phyloP scores from a whole-genome alignment of 768 basidiomycete genomes.

The Pleurotus tuber-regium region DNA sequence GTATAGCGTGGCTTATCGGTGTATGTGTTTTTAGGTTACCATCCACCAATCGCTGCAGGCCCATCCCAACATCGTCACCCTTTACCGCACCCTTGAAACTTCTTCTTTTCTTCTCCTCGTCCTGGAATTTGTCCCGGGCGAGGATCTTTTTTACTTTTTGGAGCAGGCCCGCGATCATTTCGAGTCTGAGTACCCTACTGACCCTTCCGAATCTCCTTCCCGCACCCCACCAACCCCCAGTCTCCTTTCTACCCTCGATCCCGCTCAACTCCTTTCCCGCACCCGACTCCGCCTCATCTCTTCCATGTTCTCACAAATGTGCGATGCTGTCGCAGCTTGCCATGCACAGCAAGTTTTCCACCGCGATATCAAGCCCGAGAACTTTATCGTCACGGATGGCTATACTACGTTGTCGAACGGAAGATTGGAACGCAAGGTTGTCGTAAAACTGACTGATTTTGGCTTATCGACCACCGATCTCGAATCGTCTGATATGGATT shows the following conservation, averaged over 20 bases:
- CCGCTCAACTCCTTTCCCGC: slow-evolving; percentile 77
- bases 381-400: slow-evolving; percentile 93
- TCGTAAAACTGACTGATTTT: slow-evolving; percentile 97
- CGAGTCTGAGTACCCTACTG: slow-evolving; percentile 46
- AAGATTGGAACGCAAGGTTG: slow-evolving; percentile 75
- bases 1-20: slow-evolving; percentile 5
- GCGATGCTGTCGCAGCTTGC: slow-evolving; percentile 93
- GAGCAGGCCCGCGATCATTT: slow-evolving; percentile 92
- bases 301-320: slow-evolving; percentile 99
- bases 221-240: slow-evolving; percentile 92
- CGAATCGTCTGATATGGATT: slow-evolving; percentile 94
- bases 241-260: slow-evolving; percentile 80
- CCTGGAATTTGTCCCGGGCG: slow-evolving; percentile 93
- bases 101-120: slow-evolving; percentile 88
- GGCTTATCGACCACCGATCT: slow-evolving; percentile 89
- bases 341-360: slow-evolving; percentile 91
- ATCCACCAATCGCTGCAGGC: slow-evolving; percentile 91
- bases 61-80: slow-evolving; percentile 93
- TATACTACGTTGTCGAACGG: slow-evolving; percentile 53
- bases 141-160: slow-evolving; percentile 97
- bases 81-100: slow-evolving; percentile 92
- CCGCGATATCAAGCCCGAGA: slow-evolving; percentile 99
- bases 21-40: slow-evolving; percentile 56
- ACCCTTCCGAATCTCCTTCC: slow-evolving; percentile 42
- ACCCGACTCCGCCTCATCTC: slow-evolving; percentile 90